Evolutionary conservation across 179 eudicot species (phyloP).

Genomic region (Sideroxylon spinosum): DNA sequence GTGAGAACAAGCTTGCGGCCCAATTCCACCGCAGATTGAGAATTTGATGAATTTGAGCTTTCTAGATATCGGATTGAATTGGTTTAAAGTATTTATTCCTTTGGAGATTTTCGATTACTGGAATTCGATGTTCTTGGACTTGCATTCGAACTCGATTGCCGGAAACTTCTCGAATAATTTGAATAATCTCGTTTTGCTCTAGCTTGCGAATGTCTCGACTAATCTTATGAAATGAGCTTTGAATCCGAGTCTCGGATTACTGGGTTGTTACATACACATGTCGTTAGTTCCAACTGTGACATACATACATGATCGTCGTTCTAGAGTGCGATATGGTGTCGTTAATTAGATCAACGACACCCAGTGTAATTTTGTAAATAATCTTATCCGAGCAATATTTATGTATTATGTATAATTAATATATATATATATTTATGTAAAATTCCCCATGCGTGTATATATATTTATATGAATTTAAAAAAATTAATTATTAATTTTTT

Average conservation of each 20-base stretch:
- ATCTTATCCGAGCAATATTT: too few relatives aligned
- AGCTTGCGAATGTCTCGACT: constrained; percentile 66
- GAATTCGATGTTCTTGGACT: constrained; percentile 75
- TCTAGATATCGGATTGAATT: constrained; percentile 72
- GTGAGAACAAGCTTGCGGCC: constrained; percentile 57
- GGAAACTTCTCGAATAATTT: constrained; percentile 59
- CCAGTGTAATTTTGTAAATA: too few relatives aligned
- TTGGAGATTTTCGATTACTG: constrained; percentile 60
- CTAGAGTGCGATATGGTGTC: too few relatives aligned
- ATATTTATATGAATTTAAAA: too few relatives aligned
- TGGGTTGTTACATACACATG: too few relatives aligned
- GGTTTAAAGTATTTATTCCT: constrained; percentile 63
- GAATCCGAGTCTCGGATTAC: constrained; percentile 48
- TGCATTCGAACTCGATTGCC: constrained; percentile 70
- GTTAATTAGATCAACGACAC: too few relatives aligned
- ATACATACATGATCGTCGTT: too few relatives aligned
- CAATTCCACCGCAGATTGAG: constrained; percentile 67
- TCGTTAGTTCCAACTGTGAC: too few relatives aligned
- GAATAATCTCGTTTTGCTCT: constrained; percentile 46
- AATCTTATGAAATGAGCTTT: constrained; percentile 55
- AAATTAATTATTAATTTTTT: too few relatives aligned
- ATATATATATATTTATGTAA: too few relatives aligned
- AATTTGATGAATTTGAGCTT: constrained; percentile 57
- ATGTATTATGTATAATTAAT: too few relatives aligned
- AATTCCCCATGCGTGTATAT: too few relatives aligned